Base-by-base conservation (phyloP, 2,329 filamentous ascomycete genomes). In the Aspergillus tanneri region DNA sequence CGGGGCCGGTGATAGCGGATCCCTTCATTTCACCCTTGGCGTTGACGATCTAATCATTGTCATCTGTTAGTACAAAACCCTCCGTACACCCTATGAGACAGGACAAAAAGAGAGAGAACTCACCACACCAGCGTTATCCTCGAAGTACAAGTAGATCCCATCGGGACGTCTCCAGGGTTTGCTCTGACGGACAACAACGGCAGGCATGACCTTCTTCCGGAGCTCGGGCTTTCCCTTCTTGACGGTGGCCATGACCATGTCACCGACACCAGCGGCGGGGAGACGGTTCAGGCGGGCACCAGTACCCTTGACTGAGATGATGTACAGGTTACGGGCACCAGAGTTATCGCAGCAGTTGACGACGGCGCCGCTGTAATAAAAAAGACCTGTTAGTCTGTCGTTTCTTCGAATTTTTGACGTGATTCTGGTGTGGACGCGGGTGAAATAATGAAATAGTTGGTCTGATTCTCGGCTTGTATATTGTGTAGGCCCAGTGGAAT, bases 1-100 rank as follows among this genome's bases (percentile, higher is more conserved):
- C 92, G 68, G 93, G 93, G 67, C 93, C 93, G 68, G 93, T 99
- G 76, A 99, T 99, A 76, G 93, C 93, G 62, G 90, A 96, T 74
- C 93, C 93, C 88, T 99, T 99, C 93, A 99, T 99, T 83, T 99
- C 93, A 81, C 93, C 93, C 88, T 99, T 99, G 78, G 92, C 90
- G 84, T 99, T 99, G 83, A 99, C 93, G 72, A 99, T 99, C 88
- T 93, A 71, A 46, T 44, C 24, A 30, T n/a, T n/a, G 35, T 5
- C 5, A 37, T 22, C 30, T 22, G 37, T 42, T 28, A 47, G 14
- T 42, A 39, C n/a, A 10, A 14, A 19, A 7, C 9, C 9, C 3
- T 39, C 10, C 6, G 27, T 14, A 6, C n/a, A n/a, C n/a, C n/a
- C n/a, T n/a, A n/a, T n/a, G n/a, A n/a, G n/a, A n/a, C n/a, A n/a